Conservation (phyloP, 345 rosid species). For the Populus alba region DNA sequence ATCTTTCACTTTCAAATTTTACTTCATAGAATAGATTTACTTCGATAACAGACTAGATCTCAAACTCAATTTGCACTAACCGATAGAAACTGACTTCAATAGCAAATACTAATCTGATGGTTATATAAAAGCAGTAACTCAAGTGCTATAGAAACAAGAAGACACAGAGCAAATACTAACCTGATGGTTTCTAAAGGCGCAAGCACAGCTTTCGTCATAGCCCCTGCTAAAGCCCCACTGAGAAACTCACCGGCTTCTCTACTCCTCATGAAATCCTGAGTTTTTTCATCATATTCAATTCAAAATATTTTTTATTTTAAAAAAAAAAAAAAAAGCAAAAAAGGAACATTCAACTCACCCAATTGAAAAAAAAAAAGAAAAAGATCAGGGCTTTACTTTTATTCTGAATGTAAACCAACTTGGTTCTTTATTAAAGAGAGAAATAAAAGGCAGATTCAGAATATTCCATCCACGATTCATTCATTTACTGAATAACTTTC, state of each 20-base stretch:
- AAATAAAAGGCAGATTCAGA: not conserved
- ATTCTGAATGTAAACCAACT: not conserved
- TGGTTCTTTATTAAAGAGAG: not conserved
- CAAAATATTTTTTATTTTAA: not conserved
- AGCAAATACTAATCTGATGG: not conserved
- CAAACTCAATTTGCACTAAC: not conserved
- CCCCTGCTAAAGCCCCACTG: slow-evolving; percentile 98
- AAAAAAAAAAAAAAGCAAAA: not conserved
- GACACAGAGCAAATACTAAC: slow-evolving; percentile 29
- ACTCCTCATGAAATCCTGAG: slow-evolving; percentile 60
- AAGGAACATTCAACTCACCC: not conserved
- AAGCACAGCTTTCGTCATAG: slow-evolving; percentile 95
- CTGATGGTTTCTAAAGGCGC: slow-evolving; percentile 99
- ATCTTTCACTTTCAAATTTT: not conserved
- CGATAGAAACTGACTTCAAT: not conserved
- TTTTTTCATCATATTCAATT: slow-evolving; percentile 17
- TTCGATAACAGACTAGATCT: not conserved
- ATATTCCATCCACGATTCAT: not conserved
- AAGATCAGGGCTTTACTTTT: not conserved
- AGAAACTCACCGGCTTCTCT: slow-evolving; percentile 92
- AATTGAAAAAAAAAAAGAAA: not conserved
- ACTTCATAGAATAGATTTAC: not conserved
- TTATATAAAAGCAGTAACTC: not conserved
- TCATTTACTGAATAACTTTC: not conserved
- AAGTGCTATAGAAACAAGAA: not conserved